These are phyloP conservation scores for Dioscorea zingiberensis DNA, from an alignment of 106 monocot species.

Conservation along the genomic window DNA sequence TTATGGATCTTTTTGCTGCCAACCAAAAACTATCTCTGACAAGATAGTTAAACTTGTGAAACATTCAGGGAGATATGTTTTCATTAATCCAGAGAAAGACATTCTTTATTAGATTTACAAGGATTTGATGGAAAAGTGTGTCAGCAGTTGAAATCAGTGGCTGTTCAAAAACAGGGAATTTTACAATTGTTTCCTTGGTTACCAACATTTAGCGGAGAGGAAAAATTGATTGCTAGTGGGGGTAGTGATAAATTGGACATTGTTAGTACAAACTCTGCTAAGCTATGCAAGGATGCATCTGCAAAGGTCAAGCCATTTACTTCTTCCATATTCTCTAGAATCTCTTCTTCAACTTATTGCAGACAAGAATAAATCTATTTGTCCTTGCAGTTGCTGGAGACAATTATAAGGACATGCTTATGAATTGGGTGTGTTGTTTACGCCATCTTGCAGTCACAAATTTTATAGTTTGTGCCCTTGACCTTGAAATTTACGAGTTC, in stretches of 20 bases:
- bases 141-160: conserved; percentile 1
- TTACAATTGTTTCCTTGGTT: conserved; percentile 4
- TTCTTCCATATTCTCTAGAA: conserved; percentile 50
- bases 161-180: conserved; percentile 7
- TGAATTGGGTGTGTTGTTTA: conserved; percentile 94
- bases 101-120: conserved; percentile 8
- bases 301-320: conserved; percentile 17
- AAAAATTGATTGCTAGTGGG: conserved; percentile 23
- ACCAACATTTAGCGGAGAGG: conserved; percentile 7
- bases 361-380: conserved; percentile 64
- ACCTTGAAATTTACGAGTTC: conserved; percentile 76
- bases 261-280: conserved; percentile 5
- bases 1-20: conserved; percentile 76
- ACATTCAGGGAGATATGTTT: conserved; percentile 34
- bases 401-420: conserved; percentile 92
- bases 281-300: conserved; percentile 16
- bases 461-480: conserved; percentile 85
- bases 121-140: neutral
- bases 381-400: conserved; percentile 81
- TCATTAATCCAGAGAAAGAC: conserved; percentile 23
- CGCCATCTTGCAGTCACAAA: conserved; percentile 53
- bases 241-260: conserved; percentile 5
- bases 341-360: conserved; percentile 49
- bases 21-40: conserved; percentile 5
- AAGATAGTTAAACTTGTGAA: conserved; percentile 30